These are phyloP conservation scores for Backusella tarrabulga DNA, from an alignment of 192 early-diverging fungal genomes.

Conservation along the genomic window DNA sequence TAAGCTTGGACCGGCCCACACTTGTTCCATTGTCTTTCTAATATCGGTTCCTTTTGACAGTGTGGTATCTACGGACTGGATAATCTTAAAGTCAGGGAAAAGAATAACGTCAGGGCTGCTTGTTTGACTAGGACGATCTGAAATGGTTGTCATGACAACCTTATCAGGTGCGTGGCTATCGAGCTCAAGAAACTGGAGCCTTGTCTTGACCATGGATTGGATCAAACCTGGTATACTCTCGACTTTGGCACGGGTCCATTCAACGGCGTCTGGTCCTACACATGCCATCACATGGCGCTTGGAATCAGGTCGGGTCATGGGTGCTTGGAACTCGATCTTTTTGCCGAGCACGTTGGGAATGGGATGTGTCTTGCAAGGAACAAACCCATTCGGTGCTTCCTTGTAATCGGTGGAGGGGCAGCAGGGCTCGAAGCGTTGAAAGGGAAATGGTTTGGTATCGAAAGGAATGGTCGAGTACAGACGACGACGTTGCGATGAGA, in stretches of 20 bases:
- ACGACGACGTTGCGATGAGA: neutral
- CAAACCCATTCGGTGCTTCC: slow-evolving; percentile 21
- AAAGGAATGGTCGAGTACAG: slow-evolving; percentile 27
- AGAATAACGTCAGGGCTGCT: slow-evolving; percentile 24
- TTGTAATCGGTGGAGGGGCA: slow-evolving; percentile 5
- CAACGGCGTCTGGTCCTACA: slow-evolving; percentile 27
- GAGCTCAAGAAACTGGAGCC: neutral
- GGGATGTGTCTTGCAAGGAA: slow-evolving; percentile 32
- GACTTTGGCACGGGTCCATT: slow-evolving; percentile 37
- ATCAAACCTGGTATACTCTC: slow-evolving; percentile 21
- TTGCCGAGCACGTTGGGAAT: slow-evolving; percentile 30
- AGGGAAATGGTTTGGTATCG: slow-evolving; percentile 27
- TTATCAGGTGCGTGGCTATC: neutral
- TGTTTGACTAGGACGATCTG: neutral
- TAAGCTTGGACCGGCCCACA: slow-evolving; percentile 6
- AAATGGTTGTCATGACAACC: slow-evolving; percentile 6
- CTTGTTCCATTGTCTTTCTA: neutral
- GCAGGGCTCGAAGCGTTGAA: slow-evolving; percentile 36
- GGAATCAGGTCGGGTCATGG: slow-evolving; percentile 15
- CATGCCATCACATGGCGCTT: slow-evolving; percentile 35
- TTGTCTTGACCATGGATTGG: neutral
- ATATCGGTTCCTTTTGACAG: neutral
- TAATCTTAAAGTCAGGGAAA: slow-evolving; percentile 31
- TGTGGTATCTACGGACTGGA: slow-evolving; percentile 10
- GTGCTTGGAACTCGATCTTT: slow-evolving; percentile 27